Conservation (phyloP, 2,329 filamentous ascomycete species). For the Orbilia blumenaviensis region DNA sequence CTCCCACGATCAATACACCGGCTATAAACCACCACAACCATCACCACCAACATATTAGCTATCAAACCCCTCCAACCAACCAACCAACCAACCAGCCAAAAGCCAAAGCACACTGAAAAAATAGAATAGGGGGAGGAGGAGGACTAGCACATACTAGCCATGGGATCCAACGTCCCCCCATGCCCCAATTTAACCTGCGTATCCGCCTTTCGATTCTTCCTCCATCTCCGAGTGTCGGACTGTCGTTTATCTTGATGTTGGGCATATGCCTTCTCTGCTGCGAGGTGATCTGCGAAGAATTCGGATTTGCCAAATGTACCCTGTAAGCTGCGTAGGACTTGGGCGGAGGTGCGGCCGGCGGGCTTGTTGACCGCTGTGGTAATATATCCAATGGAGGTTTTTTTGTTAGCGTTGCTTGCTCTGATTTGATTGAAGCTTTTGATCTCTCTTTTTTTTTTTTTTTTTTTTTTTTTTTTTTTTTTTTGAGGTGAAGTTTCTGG, state of each 20-base stretch:
- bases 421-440: no score
- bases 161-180: conserved; percentile 91
- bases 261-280: conserved; percentile 69
- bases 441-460: no score
- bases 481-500: no score
- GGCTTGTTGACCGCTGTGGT: conserved; percentile 88
- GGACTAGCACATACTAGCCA: conserved; percentile 77
- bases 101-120: no score
- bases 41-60: background rate
- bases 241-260: conserved; percentile 66
- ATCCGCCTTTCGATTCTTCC: conserved; percentile 68
- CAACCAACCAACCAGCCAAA: no score
- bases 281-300: conserved; percentile 80
- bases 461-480: background rate
- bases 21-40: conserved; percentile 61
- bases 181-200: conserved; percentile 80
- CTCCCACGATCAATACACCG: conserved; percentile 86
- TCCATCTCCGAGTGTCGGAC: conserved; percentile 64
- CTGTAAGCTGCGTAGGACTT: conserved; percentile 89
- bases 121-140: no score
- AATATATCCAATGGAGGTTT: no score
- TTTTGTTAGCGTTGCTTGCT: background rate
- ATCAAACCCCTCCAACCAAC: background rate
- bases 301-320: conserved; percentile 80
- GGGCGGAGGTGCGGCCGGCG: conserved; percentile 82